These are phyloP conservation scores for Camellia japonica DNA, from an alignment of 148 eudicot genomes.

Conservation along the genomic window DNA sequence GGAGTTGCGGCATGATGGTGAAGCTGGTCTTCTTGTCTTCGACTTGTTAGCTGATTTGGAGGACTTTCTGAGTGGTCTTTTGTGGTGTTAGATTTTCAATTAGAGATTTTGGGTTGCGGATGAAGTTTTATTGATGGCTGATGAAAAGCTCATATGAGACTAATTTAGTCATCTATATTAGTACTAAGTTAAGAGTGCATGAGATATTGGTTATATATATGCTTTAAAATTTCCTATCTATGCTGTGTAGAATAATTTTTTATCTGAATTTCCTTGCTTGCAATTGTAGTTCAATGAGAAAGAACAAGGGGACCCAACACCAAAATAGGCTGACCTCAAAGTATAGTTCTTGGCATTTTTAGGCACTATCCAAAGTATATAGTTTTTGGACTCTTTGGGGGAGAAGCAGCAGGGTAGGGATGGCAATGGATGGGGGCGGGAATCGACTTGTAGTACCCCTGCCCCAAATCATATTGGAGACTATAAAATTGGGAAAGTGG, in stretches of 20 bases:
- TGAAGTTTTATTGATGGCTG: background rate
- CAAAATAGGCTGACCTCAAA: background rate
- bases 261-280: background rate
- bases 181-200: background rate
- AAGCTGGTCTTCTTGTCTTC: background rate
- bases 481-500: too few relatives aligned
- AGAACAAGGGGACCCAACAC: background rate
- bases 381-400: background rate
- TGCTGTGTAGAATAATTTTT: background rate
- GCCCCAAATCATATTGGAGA: too few relatives aligned
- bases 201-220: background rate
- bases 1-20: conserved; percentile 31
- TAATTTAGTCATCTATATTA: background rate
- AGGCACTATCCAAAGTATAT: background rate
- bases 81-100: background rate
- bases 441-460: too few relatives aligned
- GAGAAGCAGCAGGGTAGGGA: background rate
- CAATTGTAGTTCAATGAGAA: background rate
- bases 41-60: background rate
- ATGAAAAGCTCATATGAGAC: background rate
- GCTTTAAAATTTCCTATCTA: background rate
- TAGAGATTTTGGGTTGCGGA: background rate
- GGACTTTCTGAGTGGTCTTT: background rate
- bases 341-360: background rate
- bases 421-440: background rate